Evolutionary conservation across 345 rosid species (phyloP).

Genomic region (Pseudoturritis turrita): DNA sequence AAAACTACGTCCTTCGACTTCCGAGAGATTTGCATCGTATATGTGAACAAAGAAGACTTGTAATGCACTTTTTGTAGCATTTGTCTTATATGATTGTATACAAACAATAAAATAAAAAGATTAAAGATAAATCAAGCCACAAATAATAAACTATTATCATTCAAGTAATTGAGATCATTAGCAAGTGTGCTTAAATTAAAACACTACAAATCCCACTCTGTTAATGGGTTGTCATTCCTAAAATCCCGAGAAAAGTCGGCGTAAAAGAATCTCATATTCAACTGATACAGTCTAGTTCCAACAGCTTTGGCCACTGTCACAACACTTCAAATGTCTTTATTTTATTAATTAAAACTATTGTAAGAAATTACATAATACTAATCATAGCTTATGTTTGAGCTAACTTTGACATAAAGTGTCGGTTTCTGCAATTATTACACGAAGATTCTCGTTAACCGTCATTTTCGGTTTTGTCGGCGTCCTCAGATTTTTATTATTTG

Average conservation of each 20-base stretch:
- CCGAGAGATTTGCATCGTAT: conserved; percentile 31
- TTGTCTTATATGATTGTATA: conserved; percentile 3
- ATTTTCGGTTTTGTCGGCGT: conserved; percentile 36
- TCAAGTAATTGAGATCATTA: background rate
- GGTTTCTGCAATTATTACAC: conserved; percentile 33
- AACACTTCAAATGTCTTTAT: conserved; percentile 16
- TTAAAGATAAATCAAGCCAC: background rate
- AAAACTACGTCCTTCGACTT: background rate
- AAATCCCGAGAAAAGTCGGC: conserved; percentile 37
- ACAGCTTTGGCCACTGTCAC: conserved; percentile 22
- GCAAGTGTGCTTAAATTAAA: conserved; percentile 25
- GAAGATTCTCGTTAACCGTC: conserved; percentile 35
- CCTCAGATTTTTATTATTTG: conserved; percentile 5
- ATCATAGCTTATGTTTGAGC: conserved; percentile 32
- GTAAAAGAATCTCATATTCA: conserved; percentile 18
- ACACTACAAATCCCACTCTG: conserved; percentile 19
- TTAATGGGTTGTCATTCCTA: conserved; percentile 32
- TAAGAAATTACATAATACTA: background rate
- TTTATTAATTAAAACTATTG: background rate
- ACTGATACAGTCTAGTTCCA: conserved; percentile 25
- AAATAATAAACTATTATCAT: background rate
- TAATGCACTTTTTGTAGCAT: conserved; percentile 3
- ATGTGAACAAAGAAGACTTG: conserved; percentile 21
- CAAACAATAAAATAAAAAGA: background rate
- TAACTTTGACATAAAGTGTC: conserved; percentile 35